These are phyloP conservation scores for Chytriomyces sp. DNA, from an alignment of 192 early-diverging fungal genomes.

Conservation along the genomic window DNA sequence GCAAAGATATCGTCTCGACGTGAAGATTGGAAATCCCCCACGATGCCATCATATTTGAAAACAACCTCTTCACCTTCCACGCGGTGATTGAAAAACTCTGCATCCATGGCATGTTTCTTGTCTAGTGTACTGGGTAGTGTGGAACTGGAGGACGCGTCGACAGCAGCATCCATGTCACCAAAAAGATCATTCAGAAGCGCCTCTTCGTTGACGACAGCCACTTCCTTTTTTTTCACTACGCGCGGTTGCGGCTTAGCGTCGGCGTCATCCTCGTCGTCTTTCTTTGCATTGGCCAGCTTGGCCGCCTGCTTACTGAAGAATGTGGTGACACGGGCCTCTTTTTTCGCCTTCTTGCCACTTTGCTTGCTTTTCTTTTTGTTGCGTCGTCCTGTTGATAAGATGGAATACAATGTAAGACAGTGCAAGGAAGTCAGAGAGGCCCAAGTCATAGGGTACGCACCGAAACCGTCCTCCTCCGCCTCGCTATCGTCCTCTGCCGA, in stretches of 20 bases:
- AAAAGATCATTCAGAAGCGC: constrained; percentile 49
- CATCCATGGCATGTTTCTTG: background rate
- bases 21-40: constrained; percentile 10
- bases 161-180: constrained; percentile 27
- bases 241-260: constrained; percentile 3
- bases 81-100: background rate
- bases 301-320: constrained; percentile 45
- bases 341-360: constrained; percentile 25
- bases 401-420: background rate
- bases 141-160: background rate
- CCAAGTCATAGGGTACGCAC: background rate
- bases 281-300: constrained; percentile 25
- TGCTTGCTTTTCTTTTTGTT: constrained; percentile 41
- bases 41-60: constrained; percentile 14
- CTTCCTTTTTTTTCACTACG: constrained; percentile 21
- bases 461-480: constrained; percentile 26
- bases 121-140: background rate
- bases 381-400: constrained; percentile 26
- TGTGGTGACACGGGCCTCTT: constrained; percentile 40
- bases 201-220: constrained; percentile 31
- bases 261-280: background rate
- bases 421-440: background rate
- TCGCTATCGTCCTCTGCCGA: constrained; percentile 28
- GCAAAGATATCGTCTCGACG: constrained; percentile 12
- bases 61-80: background rate